Evolutionary conservation across 2,329 filamentous ascomycete genomes (phyloP).

Genomic region (Fonsecaea monophora): DNA sequence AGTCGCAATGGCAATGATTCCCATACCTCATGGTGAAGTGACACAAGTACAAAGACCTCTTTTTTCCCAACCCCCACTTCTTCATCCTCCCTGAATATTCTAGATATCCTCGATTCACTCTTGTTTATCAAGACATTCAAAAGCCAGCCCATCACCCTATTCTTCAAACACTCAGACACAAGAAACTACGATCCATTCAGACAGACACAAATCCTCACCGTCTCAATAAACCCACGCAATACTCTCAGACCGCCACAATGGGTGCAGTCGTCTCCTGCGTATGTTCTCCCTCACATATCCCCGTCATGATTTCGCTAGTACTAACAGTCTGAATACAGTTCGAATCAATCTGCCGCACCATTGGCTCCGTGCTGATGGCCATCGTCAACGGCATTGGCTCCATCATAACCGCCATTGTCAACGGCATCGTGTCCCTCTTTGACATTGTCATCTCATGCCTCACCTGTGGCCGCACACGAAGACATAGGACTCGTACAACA

Average conservation of each 20-base stretch:
- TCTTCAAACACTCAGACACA: constrained; percentile 7
- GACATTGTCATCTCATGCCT: constrained; percentile 72
- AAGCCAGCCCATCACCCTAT: constrained; percentile 4
- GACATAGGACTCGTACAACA: constrained; percentile 36
- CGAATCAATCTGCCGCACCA: constrained; percentile 64
- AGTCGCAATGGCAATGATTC: background rate
- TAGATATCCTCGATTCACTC: constrained; percentile 9
- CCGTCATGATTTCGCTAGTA: background rate
- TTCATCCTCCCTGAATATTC: constrained; percentile 23
- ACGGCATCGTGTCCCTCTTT: constrained; percentile 69
- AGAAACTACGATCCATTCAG: constrained; percentile 17
- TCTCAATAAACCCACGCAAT: constrained; percentile 9
- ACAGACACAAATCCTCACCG: constrained; percentile 10
- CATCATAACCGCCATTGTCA: constrained; percentile 69
- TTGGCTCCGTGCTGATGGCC: constrained; percentile 71
- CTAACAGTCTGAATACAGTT: constrained; percentile 54
- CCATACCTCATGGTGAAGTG: constrained; percentile 1
- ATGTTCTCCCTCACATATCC: constrained; percentile 53
- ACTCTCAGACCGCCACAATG: constrained; percentile 62
- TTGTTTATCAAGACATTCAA: background rate
- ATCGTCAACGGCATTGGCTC: constrained; percentile 71
- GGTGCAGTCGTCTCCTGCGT: constrained; percentile 85
- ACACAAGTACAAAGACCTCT: constrained; percentile 20
- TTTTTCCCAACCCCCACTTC: constrained; percentile 1
- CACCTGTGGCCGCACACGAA: constrained; percentile 53